Base-by-base conservation (phyloP, 164 flowering plant species). In the Vitis riparia region DNA sequence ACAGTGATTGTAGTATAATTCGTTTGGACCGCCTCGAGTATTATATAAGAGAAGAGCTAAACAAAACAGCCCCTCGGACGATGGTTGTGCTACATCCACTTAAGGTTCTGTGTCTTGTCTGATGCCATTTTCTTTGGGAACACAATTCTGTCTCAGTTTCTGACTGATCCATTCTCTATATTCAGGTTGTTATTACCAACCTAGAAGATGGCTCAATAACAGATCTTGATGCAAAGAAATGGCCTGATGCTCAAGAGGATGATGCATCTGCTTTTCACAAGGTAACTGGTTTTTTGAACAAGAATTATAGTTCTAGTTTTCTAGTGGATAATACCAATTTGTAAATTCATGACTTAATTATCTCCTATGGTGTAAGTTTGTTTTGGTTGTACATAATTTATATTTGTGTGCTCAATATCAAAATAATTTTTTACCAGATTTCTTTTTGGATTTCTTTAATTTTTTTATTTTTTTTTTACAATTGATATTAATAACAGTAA, bases 61-160 rank as follows among this genome's bases (percentile, higher is more conserved):
- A 96, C 77, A 87, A 81, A 82, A 86, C 86, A 30, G 92, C 96
- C 11, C 75, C 98, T 63, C 94, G 97, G 0, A 69, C 88, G 49
- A 85, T 96, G 98, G 99, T 93, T 68, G 99, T 96, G 62, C 71
- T 92, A 59, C 77, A 91, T 80, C 98, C 98, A 62, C 87, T 96
- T 13, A 93, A 93, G 97, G 99, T 95, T 66, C 15, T 37, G 44
- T 69, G 12, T 37, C 44, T 75, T 72, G n/a, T 27, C 59, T 47
- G 10, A 27, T 2, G 44, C 65, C 2, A 62, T 56, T 67, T 6
- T 74, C 59, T 37, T 37, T 37, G 44, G 44, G 44, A 37, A 13
- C 6, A 30, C 9, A 14, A 53, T 7, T 29, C 50, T 52, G 13
- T 55, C 30, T 29, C 8, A 37, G n/a, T 59, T 55, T 47, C 30